Conservation (phyloP, 257 asterid genomes). For the Solanum ahanhuiri region DNA sequence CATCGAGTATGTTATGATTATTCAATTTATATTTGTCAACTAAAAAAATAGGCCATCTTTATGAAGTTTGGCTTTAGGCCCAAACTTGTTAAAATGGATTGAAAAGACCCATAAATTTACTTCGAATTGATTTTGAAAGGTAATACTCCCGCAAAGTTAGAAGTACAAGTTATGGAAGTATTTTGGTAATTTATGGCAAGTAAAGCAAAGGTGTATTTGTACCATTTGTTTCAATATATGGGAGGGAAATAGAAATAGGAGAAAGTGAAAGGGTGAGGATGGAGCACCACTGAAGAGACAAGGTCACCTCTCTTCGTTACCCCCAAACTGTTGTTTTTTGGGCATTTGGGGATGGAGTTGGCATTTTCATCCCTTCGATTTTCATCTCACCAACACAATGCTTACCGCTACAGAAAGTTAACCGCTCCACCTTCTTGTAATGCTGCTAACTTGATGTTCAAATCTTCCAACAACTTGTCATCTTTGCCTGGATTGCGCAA, state of each 20-base stretch:
- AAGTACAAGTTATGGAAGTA: not conserved
- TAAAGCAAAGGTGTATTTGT: not conserved
- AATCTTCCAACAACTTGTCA: conserved; percentile 15
- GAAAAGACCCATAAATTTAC: not conserved
- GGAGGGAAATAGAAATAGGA: not conserved
- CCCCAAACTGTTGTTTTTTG: not conserved
- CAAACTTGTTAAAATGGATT: not conserved
- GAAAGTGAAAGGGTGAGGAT: not conserved
- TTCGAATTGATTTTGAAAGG: rapidly evolving
- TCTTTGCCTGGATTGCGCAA: conserved; percentile 10
- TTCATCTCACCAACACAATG: not conserved
- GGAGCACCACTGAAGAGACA: not conserved
- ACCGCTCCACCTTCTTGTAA: conserved; percentile 5
- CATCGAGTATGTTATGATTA: no score
- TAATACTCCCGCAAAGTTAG: not conserved
- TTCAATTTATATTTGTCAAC: no score
- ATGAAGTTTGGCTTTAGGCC: no score
- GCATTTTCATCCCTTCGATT: conserved; percentile 21
- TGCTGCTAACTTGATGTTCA: conserved; percentile 10
- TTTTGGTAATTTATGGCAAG: not conserved
- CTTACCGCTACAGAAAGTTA: conserved; percentile 1
- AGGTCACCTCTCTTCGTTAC: not conserved
- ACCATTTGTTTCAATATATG: not conserved
- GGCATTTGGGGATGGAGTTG: conserved; percentile 40
- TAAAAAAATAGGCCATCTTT: no score